Conservation (phyloP, 352 stramenopile species). For the Phytophthora tentaculata region DNA sequence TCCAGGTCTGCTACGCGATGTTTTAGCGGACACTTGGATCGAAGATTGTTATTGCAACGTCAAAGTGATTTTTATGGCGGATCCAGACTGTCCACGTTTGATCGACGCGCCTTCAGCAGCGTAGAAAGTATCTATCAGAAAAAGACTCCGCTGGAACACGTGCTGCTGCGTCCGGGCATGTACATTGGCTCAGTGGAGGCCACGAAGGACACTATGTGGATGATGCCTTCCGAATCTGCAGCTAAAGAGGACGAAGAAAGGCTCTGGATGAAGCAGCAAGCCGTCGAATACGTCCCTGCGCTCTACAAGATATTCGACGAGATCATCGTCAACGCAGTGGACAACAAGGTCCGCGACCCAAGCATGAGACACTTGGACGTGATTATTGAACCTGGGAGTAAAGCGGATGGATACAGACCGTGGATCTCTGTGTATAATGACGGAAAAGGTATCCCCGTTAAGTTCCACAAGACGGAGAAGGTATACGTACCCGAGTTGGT, state of each 20-base stretch:
- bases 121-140: constrained; percentile 90
- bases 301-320: constrained; percentile 99
- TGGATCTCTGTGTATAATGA: constrained; percentile 99
- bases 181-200: constrained; percentile 92
- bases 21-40: constrained; percentile 2
- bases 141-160: constrained; percentile 91
- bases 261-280: constrained; percentile 73
- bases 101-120: constrained; percentile 40
- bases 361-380: constrained; percentile 82
- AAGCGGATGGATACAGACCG: constrained; percentile 59
- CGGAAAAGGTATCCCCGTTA: constrained; percentile 97
- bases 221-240: constrained; percentile 45
- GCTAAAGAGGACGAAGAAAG: constrained; percentile 29
- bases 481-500: constrained; percentile 99
- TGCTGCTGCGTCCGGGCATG: constrained; percentile 91
- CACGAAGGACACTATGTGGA: constrained; percentile 82
- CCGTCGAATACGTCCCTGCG: constrained; percentile 82
- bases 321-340: constrained; percentile 99
- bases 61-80: constrained; percentile 6
- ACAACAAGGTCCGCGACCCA: constrained; percentile 92
- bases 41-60: neutral
- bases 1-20: constrained; percentile 2
- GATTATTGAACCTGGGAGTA: constrained; percentile 64
- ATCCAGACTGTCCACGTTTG: neutral
- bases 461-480: constrained; percentile 96